Base-by-base conservation (phyloP, 202 grass and related monocot genomes). In the Cymbopogon flexuosus region DNA sequence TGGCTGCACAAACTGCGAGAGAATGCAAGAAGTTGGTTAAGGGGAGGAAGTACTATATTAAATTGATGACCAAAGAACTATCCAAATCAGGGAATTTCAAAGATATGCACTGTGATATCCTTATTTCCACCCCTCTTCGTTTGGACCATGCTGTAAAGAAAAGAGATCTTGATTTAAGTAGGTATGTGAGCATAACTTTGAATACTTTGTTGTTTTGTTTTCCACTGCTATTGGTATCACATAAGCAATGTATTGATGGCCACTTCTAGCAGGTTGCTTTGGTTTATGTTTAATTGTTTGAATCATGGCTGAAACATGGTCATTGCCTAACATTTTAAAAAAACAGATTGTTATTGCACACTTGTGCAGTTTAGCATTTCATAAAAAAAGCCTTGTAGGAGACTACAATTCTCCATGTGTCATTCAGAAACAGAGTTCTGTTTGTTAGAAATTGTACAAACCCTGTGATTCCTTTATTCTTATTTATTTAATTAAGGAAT, bases 1-100 rank as follows among this genome's bases (percentile, higher is more conserved):
- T 98, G 46, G 92, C 95, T 10, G 76, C 90, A 80, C 95, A 98
- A 80, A 98, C 90, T 58, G 86, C 89, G 47, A 89, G 95, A 77
- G 95, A 89, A 83, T 98, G 95, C 88, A 98, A 94, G 84, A 93
- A 93, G 68, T 76, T 98, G 35, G 81, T 82, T 54, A 89, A 81
- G 64, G 82, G 92, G 71, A 98, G 80, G 43, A 98, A 93, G 70
- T 98, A 94, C 45, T 91, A 86, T 83, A 86, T 98, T 62, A 98
- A 98, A 73, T 70, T 94, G 87, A 94, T 98, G 90, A 94, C 95
- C 8, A 98, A 94, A 80, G 95, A 94, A 69, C 90, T 98, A 5
- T 94, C 95, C 10, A 90, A 82, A 79, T 87, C 84, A 56, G 95
- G 92, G 22, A 90, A 89, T 84, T 98, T 98, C 86, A 91, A 93